Percentiles rank a stretch among this genome's conserved stretches.
Evolutionary conservation across 1,284 basidiomycete genomes (phyloP).

Genomic region (Exobasidium cylindrosporum): DNA sequence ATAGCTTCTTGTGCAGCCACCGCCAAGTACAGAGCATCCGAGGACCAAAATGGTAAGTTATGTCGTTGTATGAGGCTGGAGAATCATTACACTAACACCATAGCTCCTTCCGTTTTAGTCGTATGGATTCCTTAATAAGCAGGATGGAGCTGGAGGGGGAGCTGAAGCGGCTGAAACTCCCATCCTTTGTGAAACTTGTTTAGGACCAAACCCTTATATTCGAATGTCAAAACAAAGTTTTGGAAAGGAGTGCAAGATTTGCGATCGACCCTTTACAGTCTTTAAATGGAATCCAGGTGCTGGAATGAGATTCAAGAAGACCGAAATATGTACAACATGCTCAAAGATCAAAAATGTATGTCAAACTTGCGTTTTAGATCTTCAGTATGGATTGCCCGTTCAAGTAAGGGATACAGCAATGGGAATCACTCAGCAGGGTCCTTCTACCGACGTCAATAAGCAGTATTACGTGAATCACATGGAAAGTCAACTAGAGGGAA

Average conservation of each 20-base stretch:
- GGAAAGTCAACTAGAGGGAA: slow-evolving; percentile 62
- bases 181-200: slow-evolving; percentile 63
- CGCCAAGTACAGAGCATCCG: too few species aligned
- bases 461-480: slow-evolving; percentile 74
- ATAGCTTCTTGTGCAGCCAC: too few species aligned
- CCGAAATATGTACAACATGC: slow-evolving; percentile 96
- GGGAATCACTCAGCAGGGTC: slow-evolving; percentile 79
- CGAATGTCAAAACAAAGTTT: slow-evolving; percentile 87
- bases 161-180: slow-evolving; percentile 89
- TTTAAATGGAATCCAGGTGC: slow-evolving; percentile 96
- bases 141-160: slow-evolving; percentile 61
- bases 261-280: slow-evolving; percentile 84
- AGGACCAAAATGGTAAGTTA: too few species aligned
- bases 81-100: too few species aligned
- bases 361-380: slow-evolving; percentile 93
- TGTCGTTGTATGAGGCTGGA: too few species aligned
- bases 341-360: slow-evolving; percentile 99
- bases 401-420: slow-evolving; percentile 96
- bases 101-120: slow-evolving; percentile 17
- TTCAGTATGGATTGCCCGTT: slow-evolving; percentile 88
- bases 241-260: slow-evolving; percentile 87
- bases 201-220: slow-evolving; percentile 56
- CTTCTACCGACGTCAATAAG: slow-evolving; percentile 86
- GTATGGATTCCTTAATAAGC: slow-evolving; percentile 34
- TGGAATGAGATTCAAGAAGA: slow-evolving; percentile 92